Evolutionary conservation across 1,139 yeast species (phyloP).

Genomic region (Candida labiduridarum): DNA sequence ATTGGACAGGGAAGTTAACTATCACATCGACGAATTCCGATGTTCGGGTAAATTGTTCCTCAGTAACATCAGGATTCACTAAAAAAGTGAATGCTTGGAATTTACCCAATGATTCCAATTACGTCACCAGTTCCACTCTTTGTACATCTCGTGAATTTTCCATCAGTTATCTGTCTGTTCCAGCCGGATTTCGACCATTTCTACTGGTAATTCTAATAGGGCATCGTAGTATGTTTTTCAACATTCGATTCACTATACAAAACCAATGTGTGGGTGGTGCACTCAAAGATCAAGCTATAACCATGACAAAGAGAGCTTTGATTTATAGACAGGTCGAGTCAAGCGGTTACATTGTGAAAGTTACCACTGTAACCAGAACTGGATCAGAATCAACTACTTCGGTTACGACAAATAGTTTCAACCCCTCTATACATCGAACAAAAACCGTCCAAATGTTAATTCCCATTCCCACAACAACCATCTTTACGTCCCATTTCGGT

Average conservation of each 20-base stretch:
- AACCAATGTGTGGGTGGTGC: neutral
- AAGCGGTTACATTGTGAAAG: neutral
- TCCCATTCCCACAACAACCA: constrained; percentile 19
- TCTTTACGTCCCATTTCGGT: constrained; percentile 14
- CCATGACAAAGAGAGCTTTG: neutral
- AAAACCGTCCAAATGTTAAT: constrained; percentile 20
- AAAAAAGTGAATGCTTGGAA: constrained; percentile 23
- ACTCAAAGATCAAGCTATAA: neutral
- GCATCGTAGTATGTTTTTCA: neutral
- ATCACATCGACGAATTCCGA: constrained; percentile 86
- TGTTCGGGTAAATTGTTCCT: constrained; percentile 50
- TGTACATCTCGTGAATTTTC: constrained; percentile 18
- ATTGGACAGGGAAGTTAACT: constrained; percentile 82
- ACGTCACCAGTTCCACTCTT: constrained; percentile 11
- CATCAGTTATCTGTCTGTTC: constrained; percentile 22
- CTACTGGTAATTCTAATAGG: constrained; percentile 10
- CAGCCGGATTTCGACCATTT: constrained; percentile 31
- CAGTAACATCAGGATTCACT: constrained; percentile 21
- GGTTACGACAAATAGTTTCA: constrained; percentile 22
- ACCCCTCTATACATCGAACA: constrained; percentile 15
- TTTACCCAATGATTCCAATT: constrained; percentile 17
- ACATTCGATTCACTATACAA: neutral
- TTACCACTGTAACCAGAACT: neutral
- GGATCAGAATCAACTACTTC: constrained; percentile 13
- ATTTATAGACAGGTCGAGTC: neutral